A percentile compares a stretch with the other conserved stretches of the same genome.
Conservation (phyloP, 495 filamentous ascomycete species). For the Delitschia confertaspora region DNA sequence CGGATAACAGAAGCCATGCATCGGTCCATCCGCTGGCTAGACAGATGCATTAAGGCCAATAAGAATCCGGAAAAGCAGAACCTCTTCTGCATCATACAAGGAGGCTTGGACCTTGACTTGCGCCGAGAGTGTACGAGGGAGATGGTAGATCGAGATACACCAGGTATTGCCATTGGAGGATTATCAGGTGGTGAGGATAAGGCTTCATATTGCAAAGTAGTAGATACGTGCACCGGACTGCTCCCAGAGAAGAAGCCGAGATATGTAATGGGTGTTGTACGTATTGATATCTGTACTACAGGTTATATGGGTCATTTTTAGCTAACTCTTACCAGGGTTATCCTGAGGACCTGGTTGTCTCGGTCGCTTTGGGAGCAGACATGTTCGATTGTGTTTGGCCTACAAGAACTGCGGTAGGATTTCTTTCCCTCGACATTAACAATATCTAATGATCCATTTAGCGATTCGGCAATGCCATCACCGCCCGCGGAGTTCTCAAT, state of each 20-base stretch:
- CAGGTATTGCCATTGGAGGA: conserved; percentile 93
- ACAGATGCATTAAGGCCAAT: conserved; percentile 90
- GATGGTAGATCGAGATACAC: conserved; percentile 88
- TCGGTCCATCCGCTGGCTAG: conserved; percentile 94
- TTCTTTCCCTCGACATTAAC: neutral
- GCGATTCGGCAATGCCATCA: conserved; percentile 90
- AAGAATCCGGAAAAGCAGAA: conserved; percentile 77
- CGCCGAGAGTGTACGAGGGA: conserved; percentile 72
- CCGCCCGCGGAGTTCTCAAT: conserved; percentile 69
- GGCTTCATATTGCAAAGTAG: conserved; percentile 52
- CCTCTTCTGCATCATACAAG: conserved; percentile 98
- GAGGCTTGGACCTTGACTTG: conserved; percentile 85
- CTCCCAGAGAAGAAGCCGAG: conserved; percentile 85
- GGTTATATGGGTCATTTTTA: neutral
- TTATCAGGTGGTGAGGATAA: conserved; percentile 79
- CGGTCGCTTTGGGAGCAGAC: conserved; percentile 85
- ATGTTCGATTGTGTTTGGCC: conserved; percentile 99
- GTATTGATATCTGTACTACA: conserved; percentile 16
- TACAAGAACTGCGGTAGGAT: conserved; percentile 70
- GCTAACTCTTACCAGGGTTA: conserved; percentile 53
- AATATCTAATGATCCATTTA: conserved; percentile 21
- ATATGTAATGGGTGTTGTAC: conserved; percentile 95
- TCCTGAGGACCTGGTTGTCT: conserved; percentile 88
- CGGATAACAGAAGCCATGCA: conserved; percentile 94
- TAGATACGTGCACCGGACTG: conserved; percentile 73